Percentiles rank a stretch among this genome's conserved stretches.
These are phyloP conservation scores for Neonectria sp. DNA, from an alignment of 2,329 filamentous ascomycete species.

Conservation along the genomic window DNA sequence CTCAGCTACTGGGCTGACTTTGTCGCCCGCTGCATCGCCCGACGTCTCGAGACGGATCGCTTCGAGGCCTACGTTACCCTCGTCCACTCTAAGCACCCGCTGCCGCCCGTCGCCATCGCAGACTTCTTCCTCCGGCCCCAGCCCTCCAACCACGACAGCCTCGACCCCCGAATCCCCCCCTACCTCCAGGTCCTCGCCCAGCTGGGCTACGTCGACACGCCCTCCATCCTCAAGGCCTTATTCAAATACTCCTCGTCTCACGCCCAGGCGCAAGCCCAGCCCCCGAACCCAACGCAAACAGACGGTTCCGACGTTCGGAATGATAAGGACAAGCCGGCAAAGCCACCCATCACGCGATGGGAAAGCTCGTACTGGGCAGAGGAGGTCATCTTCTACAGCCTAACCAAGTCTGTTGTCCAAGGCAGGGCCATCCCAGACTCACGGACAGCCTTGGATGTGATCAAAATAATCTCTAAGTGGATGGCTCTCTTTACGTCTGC, in stretches of 20 bases:
- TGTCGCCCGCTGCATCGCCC: conserved; percentile 63
- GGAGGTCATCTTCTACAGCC: conserved; percentile 93
- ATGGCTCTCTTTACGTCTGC: conserved; percentile 71
- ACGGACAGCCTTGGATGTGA: conserved; percentile 66
- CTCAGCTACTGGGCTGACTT: conserved; percentile 66
- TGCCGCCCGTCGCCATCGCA: conserved; percentile 67
- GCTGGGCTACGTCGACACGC: conserved; percentile 66
- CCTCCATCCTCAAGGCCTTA: conserved; percentile 69
- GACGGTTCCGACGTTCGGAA: conserved; percentile 42
- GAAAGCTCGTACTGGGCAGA: conserved; percentile 75
- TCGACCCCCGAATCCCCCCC: conserved; percentile 72
- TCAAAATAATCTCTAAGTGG: conserved; percentile 69
- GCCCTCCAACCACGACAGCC: conserved; percentile 61
- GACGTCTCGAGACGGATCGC: conserved; percentile 66
- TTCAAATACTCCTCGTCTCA: conserved; percentile 72
- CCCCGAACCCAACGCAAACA: conserved; percentile 30
- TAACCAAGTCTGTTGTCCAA: conserved; percentile 86
- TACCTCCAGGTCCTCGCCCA: conserved; percentile 71
- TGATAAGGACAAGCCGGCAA: conserved; percentile 38
- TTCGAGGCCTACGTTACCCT: conserved; percentile 68
- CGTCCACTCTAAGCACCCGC: conserved; percentile 65
- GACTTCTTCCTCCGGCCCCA: conserved; percentile 72
- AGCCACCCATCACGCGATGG: conserved; percentile 60
- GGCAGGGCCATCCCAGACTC: conserved; percentile 63
- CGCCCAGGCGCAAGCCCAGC: conserved; percentile 40